Evolutionary conservation across 2,329 filamentous ascomycete species (phyloP), one percentile per base, ranked within the genome.

Genomic region (Aspergillus cejpii): DNA sequence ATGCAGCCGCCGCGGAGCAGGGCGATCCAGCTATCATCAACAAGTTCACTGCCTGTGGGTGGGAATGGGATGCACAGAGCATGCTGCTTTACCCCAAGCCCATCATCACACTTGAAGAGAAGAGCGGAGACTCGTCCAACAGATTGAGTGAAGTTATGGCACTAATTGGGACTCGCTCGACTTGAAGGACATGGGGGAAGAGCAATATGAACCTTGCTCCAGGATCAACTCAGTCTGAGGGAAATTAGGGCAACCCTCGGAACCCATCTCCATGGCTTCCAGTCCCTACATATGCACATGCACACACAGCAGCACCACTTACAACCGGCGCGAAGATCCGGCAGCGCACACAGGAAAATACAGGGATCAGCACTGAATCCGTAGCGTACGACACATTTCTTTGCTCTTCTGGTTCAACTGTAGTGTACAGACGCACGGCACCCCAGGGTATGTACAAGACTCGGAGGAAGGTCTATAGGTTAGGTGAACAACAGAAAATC

Each of bases 371-470:
- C 40, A 52, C 39, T 48, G 51, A 60, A 50, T 50, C 54, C 52
- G 47, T 55, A 59, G 56, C 58, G 59, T 54, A 53, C 57, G 61
- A 60, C 60, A 57, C 51, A 62, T 61, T 54, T 60, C 62, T 64
- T n/a, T 65, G 62, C 59, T 64, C 59, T 59, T 63, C 56, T 58
- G 57, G 57, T 58, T 57, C 61, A 61, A 64, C 51, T 58, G 60
- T 65, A 66, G 57, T 65, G 57, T 67, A 66, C 63, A 65, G 56
- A 57, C 54, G 56, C 59, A 65, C 58, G 45, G 59, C 56, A 61
- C 60, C 64, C 61, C 60, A 63, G 60, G 61, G 57, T 67, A 68
- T 67, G 61, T 68, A 69, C 65, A 66, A 58, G 57, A 62, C 60
- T 63, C 61, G 64, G 55, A 61, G 58, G 58, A 60, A 59, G 66